phyloP scores from a whole-genome alignment of 2,329 filamentous ascomycete genomes.

The Trichoderma aggressivum region DNA sequence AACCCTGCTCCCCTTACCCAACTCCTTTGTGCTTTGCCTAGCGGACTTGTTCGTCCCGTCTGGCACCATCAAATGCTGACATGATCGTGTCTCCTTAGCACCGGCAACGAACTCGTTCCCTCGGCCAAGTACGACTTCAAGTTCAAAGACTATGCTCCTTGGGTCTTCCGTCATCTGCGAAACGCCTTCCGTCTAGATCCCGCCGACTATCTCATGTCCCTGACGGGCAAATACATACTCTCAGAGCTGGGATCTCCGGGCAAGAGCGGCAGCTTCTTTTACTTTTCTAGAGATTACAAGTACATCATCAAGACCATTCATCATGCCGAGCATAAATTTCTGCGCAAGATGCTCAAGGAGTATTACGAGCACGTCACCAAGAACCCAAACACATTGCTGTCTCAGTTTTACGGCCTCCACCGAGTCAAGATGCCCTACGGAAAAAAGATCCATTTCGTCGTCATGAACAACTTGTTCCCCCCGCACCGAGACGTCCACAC shows the following conservation, averaged over 20 bases:
- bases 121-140: constrained; percentile 99
- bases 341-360: constrained; percentile 78
- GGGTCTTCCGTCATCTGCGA: constrained; percentile 94
- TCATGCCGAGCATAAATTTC: constrained; percentile 86
- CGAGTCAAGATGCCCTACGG: constrained; percentile 98
- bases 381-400: constrained; percentile 94
- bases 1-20: neutral
- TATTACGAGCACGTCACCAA: constrained; percentile 91
- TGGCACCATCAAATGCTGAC: neutral
- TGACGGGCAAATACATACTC: constrained; percentile 97
- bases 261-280: constrained; percentile 99
- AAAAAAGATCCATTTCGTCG: constrained; percentile 97
- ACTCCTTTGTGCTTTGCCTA: neutral
- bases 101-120: constrained; percentile 93
- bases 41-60: neutral
- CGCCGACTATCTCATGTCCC: constrained; percentile 95
- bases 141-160: constrained; percentile 99
- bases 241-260: constrained; percentile 95
- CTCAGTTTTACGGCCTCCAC: constrained; percentile 96
- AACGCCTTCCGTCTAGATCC: constrained; percentile 87
- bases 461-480: constrained; percentile 99
- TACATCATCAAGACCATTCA: constrained; percentile 99
- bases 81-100: constrained; percentile 47
- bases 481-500: constrained; percentile 96
- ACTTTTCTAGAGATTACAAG: constrained; percentile 98